Evolutionary conservation across 1,284 basidiomycete genomes (phyloP), one percentile per base, ranked within the genome.

Genomic region (Ustilago cynodontis): DNA sequence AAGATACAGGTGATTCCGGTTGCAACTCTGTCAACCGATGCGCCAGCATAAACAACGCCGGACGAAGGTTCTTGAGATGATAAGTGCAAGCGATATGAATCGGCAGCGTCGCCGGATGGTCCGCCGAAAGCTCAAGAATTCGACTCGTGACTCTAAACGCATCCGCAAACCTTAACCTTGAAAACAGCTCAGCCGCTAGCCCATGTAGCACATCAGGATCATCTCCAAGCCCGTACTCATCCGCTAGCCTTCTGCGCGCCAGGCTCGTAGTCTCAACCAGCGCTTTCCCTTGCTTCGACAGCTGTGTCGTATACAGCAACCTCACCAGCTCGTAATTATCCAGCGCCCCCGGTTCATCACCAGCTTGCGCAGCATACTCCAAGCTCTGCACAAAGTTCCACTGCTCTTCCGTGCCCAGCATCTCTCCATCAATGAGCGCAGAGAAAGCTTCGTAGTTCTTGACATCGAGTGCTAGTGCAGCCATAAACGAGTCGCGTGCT

Each of bases 81-180:
- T 95, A 93, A 93, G 98, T 96, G 89, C 96, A 98, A 2, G 95
- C 94, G 41, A 99, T 91, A 85, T 99, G 96, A 56, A 99, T 87
- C 0, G 95, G 94, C 87, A 99, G 93, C 11, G 81, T 70, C 0
- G 77, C 79, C 7, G 75, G 65, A 62, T 84, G 83, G 26, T 84
- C 79, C 0, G 69, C 64, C 11, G 77, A 70, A 8, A 85, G 55
- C 53, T 79, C 68, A 18, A 83, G 59, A 37, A 85, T 79, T 26
- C 81, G 73, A 7, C 63, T 62, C 11, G 97, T 99, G 54, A 99
- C 90, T 1, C 90, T 89, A 85, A 92, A 96, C 82, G 96, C 98
- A 85, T 99, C 96, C 18, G 93, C 93, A 91, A 93, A 99, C 59
- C 94, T 91, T 86, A 95, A 93, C 58, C 92, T 91, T 9, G 91